These are phyloP conservation scores for Naumovozyma dairenensis DNA, from an alignment of 805 yeast species.

Conservation along the genomic window DNA sequence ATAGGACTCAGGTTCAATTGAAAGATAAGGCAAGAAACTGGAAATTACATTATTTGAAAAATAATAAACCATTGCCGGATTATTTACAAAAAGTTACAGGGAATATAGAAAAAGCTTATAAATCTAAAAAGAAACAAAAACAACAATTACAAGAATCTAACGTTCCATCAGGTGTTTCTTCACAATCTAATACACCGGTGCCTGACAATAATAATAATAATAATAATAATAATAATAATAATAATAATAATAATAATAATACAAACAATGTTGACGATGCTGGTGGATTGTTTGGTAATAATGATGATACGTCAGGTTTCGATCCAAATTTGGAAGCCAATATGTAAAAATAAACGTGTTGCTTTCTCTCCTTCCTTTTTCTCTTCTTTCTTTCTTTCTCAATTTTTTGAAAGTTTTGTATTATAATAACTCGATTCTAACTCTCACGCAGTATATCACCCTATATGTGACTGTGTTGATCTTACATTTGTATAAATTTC, in stretches of 20 bases:
- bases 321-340: conserved; percentile 18
- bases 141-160: no score
- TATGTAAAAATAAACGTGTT: conserved; percentile 12
- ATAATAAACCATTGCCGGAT: conserved; percentile 67
- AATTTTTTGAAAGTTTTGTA: not conserved
- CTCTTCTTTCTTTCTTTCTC: not conserved
- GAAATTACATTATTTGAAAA: conserved; percentile 77
- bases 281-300: conserved; percentile 10
- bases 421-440: no score
- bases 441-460: no score
- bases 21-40: conserved; percentile 96
- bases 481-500: no score
- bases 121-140: conserved; percentile 25
- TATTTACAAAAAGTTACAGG: conserved; percentile 83
- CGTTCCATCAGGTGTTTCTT: no score
- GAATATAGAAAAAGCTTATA: conserved; percentile 51
- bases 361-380: not conserved
- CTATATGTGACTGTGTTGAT: no score
- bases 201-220: no score
- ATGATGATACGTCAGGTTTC: conserved; percentile 13
- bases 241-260: no score
- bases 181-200: no score
- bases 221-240: no score
- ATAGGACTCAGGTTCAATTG: conserved; percentile 82
- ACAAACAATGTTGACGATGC: no score